Conservation (phyloP, 2,329 filamentous ascomycete species). For the Calonectria pseudoreteaudii region DNA sequence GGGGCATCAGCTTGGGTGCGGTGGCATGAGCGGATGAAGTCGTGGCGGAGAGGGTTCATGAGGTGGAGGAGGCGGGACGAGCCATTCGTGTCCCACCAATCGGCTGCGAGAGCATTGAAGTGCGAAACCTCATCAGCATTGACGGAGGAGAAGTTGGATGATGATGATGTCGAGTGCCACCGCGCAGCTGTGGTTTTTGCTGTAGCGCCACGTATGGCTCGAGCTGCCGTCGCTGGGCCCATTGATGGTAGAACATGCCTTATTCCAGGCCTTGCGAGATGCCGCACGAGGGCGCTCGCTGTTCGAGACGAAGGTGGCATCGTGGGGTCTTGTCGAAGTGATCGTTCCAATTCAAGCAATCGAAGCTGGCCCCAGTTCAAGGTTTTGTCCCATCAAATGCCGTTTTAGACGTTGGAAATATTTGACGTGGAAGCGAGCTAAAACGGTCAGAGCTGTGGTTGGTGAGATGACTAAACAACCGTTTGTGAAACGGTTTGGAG, state of each 20-base stretch:
- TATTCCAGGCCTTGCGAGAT: conserved; percentile 26
- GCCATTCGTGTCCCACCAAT: conserved; percentile 98
- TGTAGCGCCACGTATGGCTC: conserved; percentile 10
- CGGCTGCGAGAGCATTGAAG: conserved; percentile 91
- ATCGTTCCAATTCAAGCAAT: conserved; percentile 17
- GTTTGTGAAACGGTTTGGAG: background rate
- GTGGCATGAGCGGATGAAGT: conserved; percentile 85
- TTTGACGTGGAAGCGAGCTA: background rate
- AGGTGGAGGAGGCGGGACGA: conserved; percentile 92
- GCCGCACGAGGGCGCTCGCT: conserved; percentile 37
- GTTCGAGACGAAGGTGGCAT: conserved; percentile 42
- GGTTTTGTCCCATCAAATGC: background rate
- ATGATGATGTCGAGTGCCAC: conserved; percentile 37
- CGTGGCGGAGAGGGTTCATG: conserved; percentile 97
- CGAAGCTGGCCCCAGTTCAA: conserved; percentile 16
- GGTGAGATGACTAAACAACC: background rate
- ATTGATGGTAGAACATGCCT: conserved; percentile 14
- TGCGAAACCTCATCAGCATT: conserved; percentile 91
- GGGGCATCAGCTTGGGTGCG: conserved; percentile 58
- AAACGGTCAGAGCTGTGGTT: background rate
- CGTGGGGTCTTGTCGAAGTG: conserved; percentile 22
- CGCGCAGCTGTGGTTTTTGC: conserved; percentile 18
- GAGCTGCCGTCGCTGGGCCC: conserved; percentile 16
- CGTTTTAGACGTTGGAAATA: conserved; percentile 2
- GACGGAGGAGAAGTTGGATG: conserved; percentile 72